Percentiles rank a stretch among this genome's conserved stretches.
Conservation (phyloP, 2,329 filamentous ascomycete genomes). For the Colletotrichum sp. region DNA sequence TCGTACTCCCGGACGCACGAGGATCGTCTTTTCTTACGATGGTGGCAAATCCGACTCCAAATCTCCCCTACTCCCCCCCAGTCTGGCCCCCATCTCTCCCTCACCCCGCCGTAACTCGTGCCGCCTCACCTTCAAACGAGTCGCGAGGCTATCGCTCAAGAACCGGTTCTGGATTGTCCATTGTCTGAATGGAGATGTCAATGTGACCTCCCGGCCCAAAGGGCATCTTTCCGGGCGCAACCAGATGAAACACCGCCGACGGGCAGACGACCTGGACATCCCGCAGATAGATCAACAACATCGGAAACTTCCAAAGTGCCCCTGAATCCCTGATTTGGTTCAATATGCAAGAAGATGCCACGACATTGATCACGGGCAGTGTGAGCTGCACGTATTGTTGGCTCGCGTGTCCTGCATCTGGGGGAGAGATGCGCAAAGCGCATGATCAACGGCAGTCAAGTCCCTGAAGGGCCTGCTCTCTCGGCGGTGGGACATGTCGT, state of each 20-base stretch:
- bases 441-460: conserved; percentile 13
- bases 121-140: background rate
- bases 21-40: background rate
- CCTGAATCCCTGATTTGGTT: background rate
- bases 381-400: background rate
- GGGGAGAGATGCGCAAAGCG: background rate
- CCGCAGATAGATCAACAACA: background rate
- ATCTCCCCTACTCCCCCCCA: background rate
- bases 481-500: background rate
- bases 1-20: background rate
- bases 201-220: background rate
- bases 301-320: background rate
- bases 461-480: background rate
- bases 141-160: background rate
- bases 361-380: background rate
- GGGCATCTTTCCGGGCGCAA: background rate
- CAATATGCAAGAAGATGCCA: background rate
- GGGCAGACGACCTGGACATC: background rate
- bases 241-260: background rate
- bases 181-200: background rate
- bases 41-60: background rate
- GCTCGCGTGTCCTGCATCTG: background rate
- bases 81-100: background rate
- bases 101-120: background rate
- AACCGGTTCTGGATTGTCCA: background rate